Evolutionary conservation across 306 rosid genomes (phyloP).

Genomic region (Boehmeria nivea): DNA sequence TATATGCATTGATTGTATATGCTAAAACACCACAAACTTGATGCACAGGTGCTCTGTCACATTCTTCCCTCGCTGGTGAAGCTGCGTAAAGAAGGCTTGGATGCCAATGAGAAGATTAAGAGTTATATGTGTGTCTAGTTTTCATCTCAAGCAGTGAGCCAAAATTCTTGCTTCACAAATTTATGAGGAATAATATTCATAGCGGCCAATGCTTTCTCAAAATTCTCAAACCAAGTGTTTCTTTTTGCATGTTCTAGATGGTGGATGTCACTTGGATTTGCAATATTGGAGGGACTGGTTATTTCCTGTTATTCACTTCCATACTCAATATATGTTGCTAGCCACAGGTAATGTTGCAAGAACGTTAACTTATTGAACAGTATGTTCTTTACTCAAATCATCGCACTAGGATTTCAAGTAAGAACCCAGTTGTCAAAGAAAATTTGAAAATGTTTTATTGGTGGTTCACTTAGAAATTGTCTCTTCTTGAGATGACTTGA

Average conservation of each 20-base stretch:
- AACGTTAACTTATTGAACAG: too few species aligned
- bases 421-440: too few species aligned
- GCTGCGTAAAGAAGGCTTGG: constrained; percentile 98
- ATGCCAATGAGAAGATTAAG: constrained; percentile 95
- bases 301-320: constrained; percentile 89
- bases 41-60: constrained; percentile 76
- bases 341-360: constrained; percentile 53
- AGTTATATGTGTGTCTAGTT: constrained; percentile 93
- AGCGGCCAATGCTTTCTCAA: constrained; percentile 19
- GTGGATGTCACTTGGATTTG: constrained; percentile 99
- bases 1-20: neutral
- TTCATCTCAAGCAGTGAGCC: constrained; percentile 55
- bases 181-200: constrained; percentile 10
- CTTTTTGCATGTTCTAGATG: constrained; percentile 54
- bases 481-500: too few species aligned
- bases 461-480: too few species aligned
- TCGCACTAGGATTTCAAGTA: too few species aligned
- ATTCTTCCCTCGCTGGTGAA: constrained; percentile 84
- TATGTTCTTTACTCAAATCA: too few species aligned
- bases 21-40: constrained; percentile 13
- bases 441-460: too few species aligned
- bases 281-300: constrained; percentile 77
- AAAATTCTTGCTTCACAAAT: constrained; percentile 31
- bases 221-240: constrained; percentile 20
- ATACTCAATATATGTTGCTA: constrained; percentile 74